phyloP scores from a whole-genome alignment of 2,329 filamentous ascomycete genomes.

The Endoconidiophora polonica region DNA sequence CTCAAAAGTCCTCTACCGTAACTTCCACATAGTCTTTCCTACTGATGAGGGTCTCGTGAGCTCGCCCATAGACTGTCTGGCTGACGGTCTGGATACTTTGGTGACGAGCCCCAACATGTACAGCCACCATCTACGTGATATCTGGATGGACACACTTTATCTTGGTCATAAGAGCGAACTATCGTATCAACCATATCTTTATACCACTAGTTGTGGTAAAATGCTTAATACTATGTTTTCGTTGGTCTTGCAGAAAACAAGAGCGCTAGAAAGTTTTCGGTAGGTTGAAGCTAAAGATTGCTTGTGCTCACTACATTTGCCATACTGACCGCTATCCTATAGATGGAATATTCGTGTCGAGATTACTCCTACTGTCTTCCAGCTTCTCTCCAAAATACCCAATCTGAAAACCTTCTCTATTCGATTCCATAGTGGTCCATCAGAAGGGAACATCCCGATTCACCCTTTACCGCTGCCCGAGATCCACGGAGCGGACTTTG shows the following conservation, averaged over 20 bases:
- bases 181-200: constrained; percentile 37
- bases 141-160: not conserved
- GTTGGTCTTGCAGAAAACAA: constrained; percentile 37
- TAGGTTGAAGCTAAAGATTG: constrained; percentile 19
- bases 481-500: too few relatives aligned
- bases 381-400: constrained; percentile 35
- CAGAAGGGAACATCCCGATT: constrained; percentile 15
- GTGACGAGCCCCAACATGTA: not conserved
- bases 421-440: constrained; percentile 40
- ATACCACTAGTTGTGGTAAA: constrained; percentile 40
- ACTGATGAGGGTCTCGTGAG: constrained; percentile 32
- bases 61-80: constrained; percentile 13
- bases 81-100: not conserved
- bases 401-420: constrained; percentile 38
- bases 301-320: too few relatives aligned
- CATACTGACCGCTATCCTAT: not conserved
- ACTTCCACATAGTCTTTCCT: constrained; percentile 44
- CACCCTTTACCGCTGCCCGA: too few relatives aligned
- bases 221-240: constrained; percentile 46
- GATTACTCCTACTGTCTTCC: constrained; percentile 40
- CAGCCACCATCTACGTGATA: not conserved
- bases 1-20: constrained; percentile 40
- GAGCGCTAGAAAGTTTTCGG: constrained; percentile 38
- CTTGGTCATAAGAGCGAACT: constrained; percentile 32
- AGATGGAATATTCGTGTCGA: constrained; percentile 51